phyloP scores from a whole-genome alignment of 2,329 filamentous ascomycete species.

The Elsinoe arachidis region DNA sequence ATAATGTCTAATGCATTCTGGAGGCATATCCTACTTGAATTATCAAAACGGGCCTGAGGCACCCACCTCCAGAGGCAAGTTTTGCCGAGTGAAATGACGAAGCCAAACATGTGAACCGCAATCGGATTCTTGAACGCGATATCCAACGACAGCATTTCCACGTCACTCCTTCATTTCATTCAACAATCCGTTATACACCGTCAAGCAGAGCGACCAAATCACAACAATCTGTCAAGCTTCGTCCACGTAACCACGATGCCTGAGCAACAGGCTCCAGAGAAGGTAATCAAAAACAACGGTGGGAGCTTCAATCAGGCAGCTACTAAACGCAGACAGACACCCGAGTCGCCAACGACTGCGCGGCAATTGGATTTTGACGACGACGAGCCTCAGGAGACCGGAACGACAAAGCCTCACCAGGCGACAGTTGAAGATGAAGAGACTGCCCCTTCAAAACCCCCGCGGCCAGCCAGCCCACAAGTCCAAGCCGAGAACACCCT shows the following conservation, averaged over 20 bases:
- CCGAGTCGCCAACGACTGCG: slow-evolving; percentile 30
- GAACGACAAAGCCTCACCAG: slow-evolving; percentile 36
- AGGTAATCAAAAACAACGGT: neutral
- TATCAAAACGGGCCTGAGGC: neutral
- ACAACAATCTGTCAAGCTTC: neutral
- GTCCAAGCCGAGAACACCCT: slow-evolving; percentile 82
- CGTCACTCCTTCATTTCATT: neutral
- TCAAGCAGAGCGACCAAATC: neutral
- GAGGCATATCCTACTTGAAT: no score
- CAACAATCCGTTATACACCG: neutral
- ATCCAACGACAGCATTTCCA: neutral
- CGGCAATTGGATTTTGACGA: slow-evolving; percentile 46
- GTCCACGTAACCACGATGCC: neutral
- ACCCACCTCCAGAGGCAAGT: neutral
- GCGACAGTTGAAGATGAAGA: slow-evolving; percentile 43
- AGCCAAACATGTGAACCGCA: neutral
- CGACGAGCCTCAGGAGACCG: slow-evolving; percentile 53
- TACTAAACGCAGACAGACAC: slow-evolving; percentile 17
- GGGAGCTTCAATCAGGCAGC: slow-evolving; percentile 24
- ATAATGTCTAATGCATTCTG: neutral
- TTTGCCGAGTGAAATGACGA: neutral
- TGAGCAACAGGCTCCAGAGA: slow-evolving; percentile 6
- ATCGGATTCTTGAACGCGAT: neutral
- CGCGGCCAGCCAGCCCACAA: slow-evolving; percentile 68
- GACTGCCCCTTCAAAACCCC: slow-evolving; percentile 61